These are phyloP conservation scores for Craspedostauros australis DNA, from an alignment of 108 stramenopile genomes.

Conservation along the genomic window DNA sequence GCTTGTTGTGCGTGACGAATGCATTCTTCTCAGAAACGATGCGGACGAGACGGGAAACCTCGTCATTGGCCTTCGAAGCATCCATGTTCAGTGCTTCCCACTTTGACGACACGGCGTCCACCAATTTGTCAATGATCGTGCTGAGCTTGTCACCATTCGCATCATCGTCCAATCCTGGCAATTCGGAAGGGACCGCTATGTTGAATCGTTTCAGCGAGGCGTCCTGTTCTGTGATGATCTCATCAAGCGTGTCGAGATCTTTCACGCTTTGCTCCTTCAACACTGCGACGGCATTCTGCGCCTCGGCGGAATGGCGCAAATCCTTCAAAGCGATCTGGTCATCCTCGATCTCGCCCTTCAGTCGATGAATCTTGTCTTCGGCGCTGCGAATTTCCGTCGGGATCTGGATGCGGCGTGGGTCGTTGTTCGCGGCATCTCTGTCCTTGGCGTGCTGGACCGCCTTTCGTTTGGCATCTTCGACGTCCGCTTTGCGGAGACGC, in stretches of 20 bases:
- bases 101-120: conserved; percentile 7
- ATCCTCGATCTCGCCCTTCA: conserved; percentile 53
- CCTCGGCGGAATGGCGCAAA: conserved; percentile 48
- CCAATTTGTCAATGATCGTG: conserved; percentile 4
- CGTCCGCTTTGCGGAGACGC: conserved; percentile 16
- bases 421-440: conserved; percentile 40
- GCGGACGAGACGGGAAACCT: conserved; percentile 14
- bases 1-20: conserved; percentile 19
- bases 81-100: conserved; percentile 6
- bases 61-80: conserved; percentile 19
- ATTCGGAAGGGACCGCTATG: conserved; percentile 6
- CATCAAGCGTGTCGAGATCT: conserved; percentile 31
- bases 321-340: conserved; percentile 48
- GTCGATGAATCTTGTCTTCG: conserved; percentile 50
- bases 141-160: conserved; percentile 12
- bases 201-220: conserved; percentile 5
- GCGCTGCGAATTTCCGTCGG: conserved; percentile 62
- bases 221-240: conserved; percentile 13
- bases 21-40: conserved; percentile 25
- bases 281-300: conserved; percentile 62
- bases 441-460: conserved; percentile 19
- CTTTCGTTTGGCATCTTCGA: conserved; percentile 21
- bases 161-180: conserved; percentile 9
- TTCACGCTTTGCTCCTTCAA: conserved; percentile 48
- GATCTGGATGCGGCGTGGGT: conserved; percentile 60